A percentile compares a stretch with the other conserved stretches of the same genome.
Conservation (phyloP, 2,329 filamentous ascomycete genomes). For the Fusarium temperatum region DNA sequence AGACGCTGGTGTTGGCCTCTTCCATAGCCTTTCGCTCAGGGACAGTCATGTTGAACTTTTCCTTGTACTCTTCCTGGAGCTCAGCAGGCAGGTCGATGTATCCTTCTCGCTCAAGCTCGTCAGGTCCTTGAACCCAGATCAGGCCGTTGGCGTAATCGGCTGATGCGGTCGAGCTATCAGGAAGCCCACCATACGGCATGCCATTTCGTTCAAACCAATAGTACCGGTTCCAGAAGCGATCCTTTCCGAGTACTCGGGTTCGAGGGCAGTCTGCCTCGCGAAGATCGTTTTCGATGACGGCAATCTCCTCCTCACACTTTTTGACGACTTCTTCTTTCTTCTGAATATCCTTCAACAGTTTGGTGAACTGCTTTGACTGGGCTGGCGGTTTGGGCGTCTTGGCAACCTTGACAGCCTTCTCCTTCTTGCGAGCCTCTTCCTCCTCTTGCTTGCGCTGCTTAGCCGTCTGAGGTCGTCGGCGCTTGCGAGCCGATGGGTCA, state of each 20-base stretch:
- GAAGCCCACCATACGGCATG: slow-evolving; percentile 93
- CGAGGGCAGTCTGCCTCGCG: slow-evolving; percentile 93
- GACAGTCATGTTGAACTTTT: slow-evolving; percentile 82
- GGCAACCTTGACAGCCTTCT: slow-evolving; percentile 70
- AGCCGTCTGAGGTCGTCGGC: slow-evolving; percentile 67
- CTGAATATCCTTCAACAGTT: slow-evolving; percentile 87
- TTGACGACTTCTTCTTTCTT: slow-evolving; percentile 84
- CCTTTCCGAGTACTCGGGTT: slow-evolving; percentile 88
- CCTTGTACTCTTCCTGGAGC: slow-evolving; percentile 77
- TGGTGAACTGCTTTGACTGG: slow-evolving; percentile 88
- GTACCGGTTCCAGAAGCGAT: slow-evolving; percentile 97
- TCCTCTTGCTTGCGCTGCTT: slow-evolving; percentile 81
- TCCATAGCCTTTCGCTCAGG: slow-evolving; percentile 85
- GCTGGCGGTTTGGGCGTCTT: slow-evolving; percentile 73
- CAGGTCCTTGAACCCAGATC: slow-evolving; percentile 95
- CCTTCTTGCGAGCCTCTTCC: slow-evolving; percentile 69
- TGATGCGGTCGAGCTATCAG: slow-evolving; percentile 84
- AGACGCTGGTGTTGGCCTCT: slow-evolving; percentile 83
- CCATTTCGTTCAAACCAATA: slow-evolving; percentile 99
- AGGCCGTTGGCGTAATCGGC: slow-evolving; percentile 94
- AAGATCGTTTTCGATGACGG: slow-evolving; percentile 86
- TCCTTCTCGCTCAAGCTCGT: slow-evolving; percentile 84
- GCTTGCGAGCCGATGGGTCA: slow-evolving; percentile 63
- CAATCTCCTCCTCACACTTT: slow-evolving; percentile 86
- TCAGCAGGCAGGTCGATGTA: slow-evolving; percentile 82